Conservation (phyloP, 2,329 filamentous ascomycete species). For the Grosmannia serpens region DNA sequence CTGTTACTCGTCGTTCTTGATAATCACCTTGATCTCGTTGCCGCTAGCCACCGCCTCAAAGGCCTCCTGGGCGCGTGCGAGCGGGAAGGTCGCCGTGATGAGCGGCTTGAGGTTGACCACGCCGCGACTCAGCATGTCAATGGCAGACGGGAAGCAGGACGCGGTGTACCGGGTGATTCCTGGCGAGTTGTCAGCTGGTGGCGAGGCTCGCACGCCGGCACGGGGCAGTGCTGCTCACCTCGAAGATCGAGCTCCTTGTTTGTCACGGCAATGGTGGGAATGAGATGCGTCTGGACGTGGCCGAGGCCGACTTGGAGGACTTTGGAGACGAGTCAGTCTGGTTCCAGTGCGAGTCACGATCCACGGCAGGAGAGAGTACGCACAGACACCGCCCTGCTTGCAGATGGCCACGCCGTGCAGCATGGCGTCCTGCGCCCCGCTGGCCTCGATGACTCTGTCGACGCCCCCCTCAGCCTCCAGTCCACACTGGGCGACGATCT, state of each 20-base stretch:
- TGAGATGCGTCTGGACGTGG: constrained; percentile 62
- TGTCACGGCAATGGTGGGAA: constrained; percentile 85
- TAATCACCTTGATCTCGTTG: constrained; percentile 60
- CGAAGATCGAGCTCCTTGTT: constrained; percentile 78
- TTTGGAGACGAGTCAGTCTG: not conserved
- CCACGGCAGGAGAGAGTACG: not conserved
- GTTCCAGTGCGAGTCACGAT: too few species aligned
- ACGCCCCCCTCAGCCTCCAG: constrained; percentile 47
- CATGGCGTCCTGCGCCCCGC: constrained; percentile 65
- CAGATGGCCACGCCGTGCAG: constrained; percentile 62
- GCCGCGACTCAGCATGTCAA: constrained; percentile 62
- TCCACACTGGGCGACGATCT: constrained; percentile 50
- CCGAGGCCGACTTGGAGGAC: constrained; percentile 80
- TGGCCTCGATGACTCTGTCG: constrained; percentile 70
- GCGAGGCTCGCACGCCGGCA: not conserved
- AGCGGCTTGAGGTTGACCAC: constrained; percentile 72
- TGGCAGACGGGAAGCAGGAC: constrained; percentile 75
- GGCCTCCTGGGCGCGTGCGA: constrained; percentile 72
- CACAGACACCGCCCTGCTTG: constrained; percentile 59
- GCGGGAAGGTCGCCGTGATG: constrained; percentile 67
- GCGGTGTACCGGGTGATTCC: constrained; percentile 65
- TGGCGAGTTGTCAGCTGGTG: not conserved
- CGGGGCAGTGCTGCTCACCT: constrained; percentile 39
- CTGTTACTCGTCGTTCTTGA: constrained; percentile 18
- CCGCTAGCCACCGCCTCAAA: constrained; percentile 78